Evolutionary conservation across 371 early-diverging fungal species (phyloP).

Genomic region (Mucor sp.): DNA sequence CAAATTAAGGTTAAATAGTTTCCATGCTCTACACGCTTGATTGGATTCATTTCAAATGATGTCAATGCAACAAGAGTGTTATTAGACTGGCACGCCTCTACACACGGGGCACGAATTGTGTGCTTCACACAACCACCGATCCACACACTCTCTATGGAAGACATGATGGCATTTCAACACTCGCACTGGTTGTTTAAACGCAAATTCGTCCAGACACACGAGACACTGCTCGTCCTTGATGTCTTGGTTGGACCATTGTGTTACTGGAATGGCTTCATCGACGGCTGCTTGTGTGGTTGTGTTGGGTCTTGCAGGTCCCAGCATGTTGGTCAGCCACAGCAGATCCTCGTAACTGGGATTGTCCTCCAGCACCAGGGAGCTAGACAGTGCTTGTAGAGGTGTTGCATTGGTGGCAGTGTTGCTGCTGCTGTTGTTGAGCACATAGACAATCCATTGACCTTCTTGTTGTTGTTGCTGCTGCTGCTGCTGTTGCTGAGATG

Average conservation of each 20-base stretch:
- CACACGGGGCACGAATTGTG: conserved; percentile 53
- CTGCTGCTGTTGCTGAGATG: conserved; percentile 6
- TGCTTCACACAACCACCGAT: conserved; percentile 71
- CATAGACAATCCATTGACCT: conserved; percentile 47
- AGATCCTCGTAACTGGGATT: conserved; percentile 63
- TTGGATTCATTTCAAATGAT: conserved; percentile 5
- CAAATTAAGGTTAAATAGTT: background rate
- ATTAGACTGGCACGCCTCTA: conserved; percentile 44
- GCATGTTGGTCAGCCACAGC: conserved; percentile 50
- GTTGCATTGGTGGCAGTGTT: background rate
- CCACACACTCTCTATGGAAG: conserved; percentile 87
- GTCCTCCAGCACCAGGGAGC: conserved; percentile 16
- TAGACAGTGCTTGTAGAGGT: conserved; percentile 16
- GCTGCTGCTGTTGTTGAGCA: conserved; percentile 24
- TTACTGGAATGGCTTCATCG: conserved; percentile 39
- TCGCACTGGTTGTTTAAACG: conserved; percentile 64
- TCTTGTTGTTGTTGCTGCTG: conserved; percentile 11
- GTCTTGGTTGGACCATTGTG: conserved; percentile 36
- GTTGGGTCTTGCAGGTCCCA: conserved; percentile 63
- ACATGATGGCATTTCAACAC: conserved; percentile 78
- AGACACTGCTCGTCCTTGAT: conserved; percentile 39
- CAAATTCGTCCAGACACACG: conserved; percentile 75
- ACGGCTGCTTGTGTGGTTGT: conserved; percentile 57
- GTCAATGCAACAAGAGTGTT: background rate
- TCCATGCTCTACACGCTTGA: background rate